Conservation (phyloP, 1,284 basidiomycete species). For the Moesziomyces parantarcticus region DNA sequence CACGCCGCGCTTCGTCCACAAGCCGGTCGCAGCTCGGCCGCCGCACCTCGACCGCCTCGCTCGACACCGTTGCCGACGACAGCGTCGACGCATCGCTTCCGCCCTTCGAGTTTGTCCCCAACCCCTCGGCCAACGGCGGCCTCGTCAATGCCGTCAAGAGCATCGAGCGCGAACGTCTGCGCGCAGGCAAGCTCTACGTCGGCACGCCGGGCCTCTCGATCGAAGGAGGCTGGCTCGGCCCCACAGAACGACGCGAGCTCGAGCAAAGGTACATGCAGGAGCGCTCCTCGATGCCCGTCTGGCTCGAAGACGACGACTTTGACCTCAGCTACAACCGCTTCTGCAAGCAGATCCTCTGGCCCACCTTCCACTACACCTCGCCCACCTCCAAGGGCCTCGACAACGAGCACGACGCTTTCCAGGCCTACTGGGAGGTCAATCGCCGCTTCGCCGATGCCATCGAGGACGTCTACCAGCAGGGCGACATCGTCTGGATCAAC, state of each 20-base stretch:
- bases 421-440: conserved; percentile 84
- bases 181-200: conserved; percentile 60
- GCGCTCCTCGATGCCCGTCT: conserved; percentile 77
- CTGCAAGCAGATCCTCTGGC: conserved; percentile 90
- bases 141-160: conserved; percentile 65
- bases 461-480: conserved; percentile 78
- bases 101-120: conserved; percentile 60
- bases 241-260: conserved; percentile 71
- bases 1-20: conserved; percentile 36
- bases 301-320: conserved; percentile 76
- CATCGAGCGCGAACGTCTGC: conserved; percentile 52
- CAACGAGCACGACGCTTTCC: conserved; percentile 79
- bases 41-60: conserved; percentile 44
- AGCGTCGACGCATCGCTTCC: conserved; percentile 27
- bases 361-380: conserved; percentile 84
- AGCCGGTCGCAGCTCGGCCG: conserved; percentile 34
- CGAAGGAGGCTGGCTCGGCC: conserved; percentile 58
- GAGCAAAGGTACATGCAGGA: conserved; percentile 75
- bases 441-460: conserved; percentile 84
- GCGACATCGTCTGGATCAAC: conserved; percentile 76
- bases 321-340: conserved; percentile 84
- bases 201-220: conserved; percentile 61
- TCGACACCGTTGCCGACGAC: conserved; percentile 41
- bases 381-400: conserved; percentile 84
- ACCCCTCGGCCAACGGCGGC: conserved; percentile 65